These are phyloP conservation scores for Amyloporia xantha DNA, from an alignment of 768 basidiomycete species.

Conservation along the genomic window DNA sequence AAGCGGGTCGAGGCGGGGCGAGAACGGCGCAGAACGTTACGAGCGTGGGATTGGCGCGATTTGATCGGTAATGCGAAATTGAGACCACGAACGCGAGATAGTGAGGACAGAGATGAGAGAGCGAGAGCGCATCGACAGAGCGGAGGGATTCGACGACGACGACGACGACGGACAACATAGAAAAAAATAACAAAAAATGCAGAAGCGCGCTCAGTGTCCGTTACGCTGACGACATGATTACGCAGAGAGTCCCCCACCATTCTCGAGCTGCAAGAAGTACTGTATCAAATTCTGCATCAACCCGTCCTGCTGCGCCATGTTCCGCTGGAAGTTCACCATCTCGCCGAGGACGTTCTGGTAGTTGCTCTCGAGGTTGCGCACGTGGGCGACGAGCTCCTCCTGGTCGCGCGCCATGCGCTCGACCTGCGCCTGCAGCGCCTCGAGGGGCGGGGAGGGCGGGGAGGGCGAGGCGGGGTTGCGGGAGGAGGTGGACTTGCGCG, in stretches of 20 bases:
- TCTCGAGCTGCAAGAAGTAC: slow-evolving; percentile 72
- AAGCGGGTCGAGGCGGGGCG: not conserved
- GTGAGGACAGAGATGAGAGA: not conserved
- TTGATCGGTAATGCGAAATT: not conserved
- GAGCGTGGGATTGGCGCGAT: not conserved
- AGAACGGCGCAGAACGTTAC: not conserved
- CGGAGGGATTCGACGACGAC: not conserved
- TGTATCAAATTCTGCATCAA: slow-evolving; percentile 77
- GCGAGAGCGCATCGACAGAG: not conserved
- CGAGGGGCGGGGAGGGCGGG: slow-evolving; percentile 18
- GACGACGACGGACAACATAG: not conserved
- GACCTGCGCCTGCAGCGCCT: slow-evolving; percentile 42
- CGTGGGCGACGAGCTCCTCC: slow-evolving; percentile 45
- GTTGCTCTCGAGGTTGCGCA: slow-evolving; percentile 52
- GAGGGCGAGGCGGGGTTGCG: slow-evolving; percentile 22
- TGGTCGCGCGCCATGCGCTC: slow-evolving; percentile 40
- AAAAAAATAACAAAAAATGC: slow-evolving; percentile 11
- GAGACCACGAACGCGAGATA: not conserved
- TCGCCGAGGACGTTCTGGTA: slow-evolving; percentile 66
- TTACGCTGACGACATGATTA: slow-evolving; percentile 15
- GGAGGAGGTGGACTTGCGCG: slow-evolving; percentile 24
- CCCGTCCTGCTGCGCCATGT: slow-evolving; percentile 79
- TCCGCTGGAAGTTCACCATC: slow-evolving; percentile 66
- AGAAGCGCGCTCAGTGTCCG: slow-evolving; percentile 33
- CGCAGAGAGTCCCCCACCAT: slow-evolving; percentile 34